Evolutionary conservation across 129 eudicot genomes (phyloP).

Genomic region (Saussurea involucrata): DNA sequence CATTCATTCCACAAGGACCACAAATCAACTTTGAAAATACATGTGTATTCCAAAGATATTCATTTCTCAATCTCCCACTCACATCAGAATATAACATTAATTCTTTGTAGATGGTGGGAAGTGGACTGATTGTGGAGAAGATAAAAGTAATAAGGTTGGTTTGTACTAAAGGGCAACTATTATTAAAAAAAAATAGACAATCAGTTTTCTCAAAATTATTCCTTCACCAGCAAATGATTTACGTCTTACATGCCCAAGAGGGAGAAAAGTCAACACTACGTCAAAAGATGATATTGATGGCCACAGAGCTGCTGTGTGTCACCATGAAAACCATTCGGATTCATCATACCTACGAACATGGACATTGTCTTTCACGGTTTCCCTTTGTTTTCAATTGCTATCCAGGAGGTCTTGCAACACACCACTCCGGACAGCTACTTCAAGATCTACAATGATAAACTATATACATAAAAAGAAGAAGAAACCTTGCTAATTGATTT

Average conservation of each 20-base stretch:
- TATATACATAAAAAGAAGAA: not conserved
- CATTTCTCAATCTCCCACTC: not conserved
- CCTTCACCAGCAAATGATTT: conserved; percentile 16
- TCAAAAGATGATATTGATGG: not conserved
- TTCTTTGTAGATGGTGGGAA: not conserved
- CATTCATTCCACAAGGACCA: not conserved
- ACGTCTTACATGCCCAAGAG: conserved; percentile 14
- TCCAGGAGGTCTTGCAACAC: conserved; percentile 56
- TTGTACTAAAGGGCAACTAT: conserved; percentile 1
- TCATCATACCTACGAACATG: not conserved
- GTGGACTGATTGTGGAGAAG: not conserved
- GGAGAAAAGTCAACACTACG: conserved; percentile 21
- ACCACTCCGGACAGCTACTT: conserved; percentile 52
- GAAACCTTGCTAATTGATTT: not conserved
- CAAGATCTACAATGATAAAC: conserved; percentile 53
- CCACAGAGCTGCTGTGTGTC: not conserved
- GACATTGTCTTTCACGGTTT: not conserved
- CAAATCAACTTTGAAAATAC: not conserved
- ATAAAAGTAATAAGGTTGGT: not conserved
- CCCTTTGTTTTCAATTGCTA: conserved; percentile 29
- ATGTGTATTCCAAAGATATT: not conserved
- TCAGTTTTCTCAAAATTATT: conserved; percentile 14
- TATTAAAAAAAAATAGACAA: not conserved
- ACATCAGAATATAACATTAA: not conserved
- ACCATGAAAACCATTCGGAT: not conserved